Conservation (phyloP, 306 rosid genomes). For the Cucumis melo region DNA sequence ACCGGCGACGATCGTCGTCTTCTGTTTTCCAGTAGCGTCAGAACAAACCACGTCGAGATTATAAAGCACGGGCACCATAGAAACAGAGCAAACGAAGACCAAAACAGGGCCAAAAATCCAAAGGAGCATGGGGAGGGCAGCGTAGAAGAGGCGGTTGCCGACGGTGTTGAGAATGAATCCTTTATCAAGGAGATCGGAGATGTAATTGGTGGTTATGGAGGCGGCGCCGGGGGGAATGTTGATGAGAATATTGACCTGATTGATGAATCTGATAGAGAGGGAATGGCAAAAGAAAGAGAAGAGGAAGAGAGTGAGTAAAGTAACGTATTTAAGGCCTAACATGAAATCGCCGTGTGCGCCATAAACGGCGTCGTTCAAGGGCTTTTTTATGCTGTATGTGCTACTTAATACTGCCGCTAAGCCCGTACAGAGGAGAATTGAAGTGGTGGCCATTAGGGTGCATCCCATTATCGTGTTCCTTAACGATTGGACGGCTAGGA, state of each 20-base stretch:
- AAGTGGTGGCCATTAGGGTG: slow-evolving; percentile 90
- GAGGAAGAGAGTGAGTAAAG: slow-evolving; percentile 53
- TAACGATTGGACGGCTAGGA: slow-evolving; percentile 76
- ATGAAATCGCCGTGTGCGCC: slow-evolving; percentile 93
- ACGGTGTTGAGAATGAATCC: slow-evolving; percentile 62
- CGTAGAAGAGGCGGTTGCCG: slow-evolving; percentile 76
- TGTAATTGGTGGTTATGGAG: slow-evolving; percentile 37
- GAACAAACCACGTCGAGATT: slow-evolving; percentile 55
- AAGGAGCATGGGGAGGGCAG: slow-evolving; percentile 61
- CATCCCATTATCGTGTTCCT: slow-evolving; percentile 86
- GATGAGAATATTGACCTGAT: slow-evolving; percentile 77
- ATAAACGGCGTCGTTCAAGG: slow-evolving; percentile 57
- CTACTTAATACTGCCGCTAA: slow-evolving; percentile 90
- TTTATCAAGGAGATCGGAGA: slow-evolving; percentile 53
- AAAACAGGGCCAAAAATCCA: slow-evolving; percentile 95
- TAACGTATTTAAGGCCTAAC: slow-evolving; percentile 74
- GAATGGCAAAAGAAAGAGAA: slow-evolving; percentile 93
- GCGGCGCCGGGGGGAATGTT: slow-evolving; percentile 48
- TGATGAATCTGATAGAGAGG: slow-evolving; percentile 70
- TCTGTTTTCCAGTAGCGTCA: slow-evolving; percentile 3
- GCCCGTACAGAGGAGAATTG: slow-evolving; percentile 65
- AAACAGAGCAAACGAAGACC: slow-evolving; percentile 51
- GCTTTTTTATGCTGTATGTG: slow-evolving; percentile 84
- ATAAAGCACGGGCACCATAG: slow-evolving; percentile 76
- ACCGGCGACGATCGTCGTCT: slow-evolving; percentile 6